A percentile compares a stretch with the other conserved stretches of the same genome.
Conservation (phyloP, 306 rosid genomes). For the Cotoneaster glaucophyllus region DNA sequence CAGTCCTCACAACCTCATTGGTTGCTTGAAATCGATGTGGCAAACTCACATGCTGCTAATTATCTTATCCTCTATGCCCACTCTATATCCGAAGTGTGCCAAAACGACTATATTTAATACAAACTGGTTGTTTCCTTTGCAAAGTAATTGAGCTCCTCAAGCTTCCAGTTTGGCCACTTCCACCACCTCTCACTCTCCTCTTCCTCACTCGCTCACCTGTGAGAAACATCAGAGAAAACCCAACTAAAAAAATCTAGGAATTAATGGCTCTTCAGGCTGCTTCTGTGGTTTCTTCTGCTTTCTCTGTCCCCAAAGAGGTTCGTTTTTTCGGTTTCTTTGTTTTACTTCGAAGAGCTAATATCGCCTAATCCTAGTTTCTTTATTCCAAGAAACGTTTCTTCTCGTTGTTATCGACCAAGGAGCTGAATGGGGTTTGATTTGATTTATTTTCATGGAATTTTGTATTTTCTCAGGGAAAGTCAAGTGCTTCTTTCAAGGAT, state of each 20-base stretch:
- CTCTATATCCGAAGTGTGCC: not conserved
- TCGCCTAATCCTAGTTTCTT: not conserved
- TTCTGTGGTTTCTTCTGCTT: constrained; percentile 46
- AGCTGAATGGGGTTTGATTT: not conserved
- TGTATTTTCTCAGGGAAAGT: constrained; percentile 54
- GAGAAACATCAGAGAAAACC: not conserved
- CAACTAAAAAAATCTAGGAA: not conserved
- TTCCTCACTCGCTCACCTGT: not conserved
- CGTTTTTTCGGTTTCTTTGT: not conserved
- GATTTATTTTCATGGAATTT: not conserved
- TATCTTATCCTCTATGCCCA: constrained; percentile 42
- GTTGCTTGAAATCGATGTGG: constrained; percentile 29
- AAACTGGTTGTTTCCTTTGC: not conserved
- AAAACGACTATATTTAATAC: constrained; percentile 15
- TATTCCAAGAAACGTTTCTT: not conserved
- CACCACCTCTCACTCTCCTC: not conserved
- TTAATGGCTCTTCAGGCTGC: constrained; percentile 53
- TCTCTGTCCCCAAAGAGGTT: constrained; percentile 49
- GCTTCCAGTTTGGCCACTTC: not conserved
- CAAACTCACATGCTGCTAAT: constrained; percentile 36
- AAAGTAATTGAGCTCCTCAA: not conserved
- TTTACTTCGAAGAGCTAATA: not conserved
- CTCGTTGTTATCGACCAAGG: not conserved
- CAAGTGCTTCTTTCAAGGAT: constrained; percentile 53
- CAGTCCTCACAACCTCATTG: constrained; percentile 32